A percentile compares a stretch with the other conserved stretches of the same genome.
These are phyloP conservation scores for Primulina eburnea DNA, from an alignment of 257 asterid species.

Conservation along the genomic window DNA sequence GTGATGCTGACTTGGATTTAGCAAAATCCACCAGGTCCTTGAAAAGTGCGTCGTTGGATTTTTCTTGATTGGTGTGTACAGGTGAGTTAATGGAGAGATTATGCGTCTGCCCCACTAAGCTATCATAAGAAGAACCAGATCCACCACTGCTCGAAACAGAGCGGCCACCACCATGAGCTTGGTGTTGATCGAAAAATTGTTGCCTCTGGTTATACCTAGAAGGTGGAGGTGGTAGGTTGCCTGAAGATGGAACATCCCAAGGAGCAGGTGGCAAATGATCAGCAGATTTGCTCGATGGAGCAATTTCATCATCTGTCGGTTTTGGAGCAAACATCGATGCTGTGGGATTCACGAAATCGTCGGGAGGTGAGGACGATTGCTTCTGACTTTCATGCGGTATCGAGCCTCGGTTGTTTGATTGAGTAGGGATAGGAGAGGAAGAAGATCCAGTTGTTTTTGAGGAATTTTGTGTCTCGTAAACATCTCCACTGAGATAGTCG, in stretches of 20 bases:
- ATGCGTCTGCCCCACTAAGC: constrained; percentile 71
- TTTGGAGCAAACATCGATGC: constrained; percentile 62
- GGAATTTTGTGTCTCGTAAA: constrained; percentile 52
- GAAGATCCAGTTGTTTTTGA: constrained; percentile 41
- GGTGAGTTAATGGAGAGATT: constrained; percentile 66
- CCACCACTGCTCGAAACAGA: constrained; percentile 53
- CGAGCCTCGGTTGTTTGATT: constrained; percentile 38
- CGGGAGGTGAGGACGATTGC: constrained; percentile 45
- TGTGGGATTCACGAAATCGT: constrained; percentile 81
- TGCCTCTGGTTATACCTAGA: constrained; percentile 76
- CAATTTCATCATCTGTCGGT: constrained; percentile 34
- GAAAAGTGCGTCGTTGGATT: constrained; percentile 78
- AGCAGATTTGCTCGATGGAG: constrained; percentile 47
- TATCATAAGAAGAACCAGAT: constrained; percentile 64
- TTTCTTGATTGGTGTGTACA: constrained; percentile 52
- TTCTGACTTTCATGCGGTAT: constrained; percentile 36
- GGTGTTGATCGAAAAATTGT: constrained; percentile 67
- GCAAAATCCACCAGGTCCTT: constrained; percentile 91
- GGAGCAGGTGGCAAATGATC: constrained; percentile 56
- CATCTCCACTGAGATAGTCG: constrained; percentile 90
- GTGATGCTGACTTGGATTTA: constrained; percentile 81
- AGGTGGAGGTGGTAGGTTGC: constrained; percentile 72
- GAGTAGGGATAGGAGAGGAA: constrained; percentile 40
- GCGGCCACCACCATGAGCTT: constrained; percentile 31
- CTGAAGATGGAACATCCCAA: constrained; percentile 49